These are phyloP conservation scores for Abrus precatorius DNA, from an alignment of 306 rosid genomes.

Conservation along the genomic window DNA sequence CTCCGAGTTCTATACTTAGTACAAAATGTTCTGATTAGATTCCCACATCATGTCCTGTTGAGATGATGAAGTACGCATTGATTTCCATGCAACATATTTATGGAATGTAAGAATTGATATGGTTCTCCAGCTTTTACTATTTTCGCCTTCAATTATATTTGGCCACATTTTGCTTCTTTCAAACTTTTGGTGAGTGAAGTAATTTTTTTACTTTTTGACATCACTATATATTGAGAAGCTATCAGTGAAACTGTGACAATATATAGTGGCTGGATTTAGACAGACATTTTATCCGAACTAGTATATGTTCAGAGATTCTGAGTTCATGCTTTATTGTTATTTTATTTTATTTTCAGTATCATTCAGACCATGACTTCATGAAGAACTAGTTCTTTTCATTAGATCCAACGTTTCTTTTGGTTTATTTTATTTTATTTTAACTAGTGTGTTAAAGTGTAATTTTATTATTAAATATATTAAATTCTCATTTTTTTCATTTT, in stretches of 20 bases:
- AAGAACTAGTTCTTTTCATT: too few species aligned
- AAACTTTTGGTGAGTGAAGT: neutral
- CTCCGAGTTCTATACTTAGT: conserved; percentile 24
- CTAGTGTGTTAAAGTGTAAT: too few species aligned
- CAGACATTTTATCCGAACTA: neutral
- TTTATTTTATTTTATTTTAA: too few species aligned
- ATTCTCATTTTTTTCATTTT: too few species aligned
- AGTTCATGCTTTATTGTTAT: neutral
- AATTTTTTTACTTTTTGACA: neutral
- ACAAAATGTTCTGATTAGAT: conserved; percentile 39
- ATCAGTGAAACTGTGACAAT: conserved; percentile 7
- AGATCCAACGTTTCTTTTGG: too few species aligned
- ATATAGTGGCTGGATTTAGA: neutral
- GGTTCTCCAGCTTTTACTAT: conserved; percentile 7
- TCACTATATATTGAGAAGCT: neutral
- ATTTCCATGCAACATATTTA: conserved; percentile 2
- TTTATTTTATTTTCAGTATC: neutral
- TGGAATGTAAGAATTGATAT: conserved; percentile 27
- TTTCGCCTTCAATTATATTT: neutral
- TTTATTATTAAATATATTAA: too few species aligned
- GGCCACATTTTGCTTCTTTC: conserved; percentile 11
- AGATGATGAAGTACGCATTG: conserved; percentile 39
- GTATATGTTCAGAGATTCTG: conserved; percentile 9
- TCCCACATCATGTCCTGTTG: conserved; percentile 36
- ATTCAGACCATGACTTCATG: too few species aligned